Percentiles rank a stretch among this genome's conserved stretches.
Conservation (phyloP, 768 basidiomycete genomes). For the Lentinus brumalis region DNA sequence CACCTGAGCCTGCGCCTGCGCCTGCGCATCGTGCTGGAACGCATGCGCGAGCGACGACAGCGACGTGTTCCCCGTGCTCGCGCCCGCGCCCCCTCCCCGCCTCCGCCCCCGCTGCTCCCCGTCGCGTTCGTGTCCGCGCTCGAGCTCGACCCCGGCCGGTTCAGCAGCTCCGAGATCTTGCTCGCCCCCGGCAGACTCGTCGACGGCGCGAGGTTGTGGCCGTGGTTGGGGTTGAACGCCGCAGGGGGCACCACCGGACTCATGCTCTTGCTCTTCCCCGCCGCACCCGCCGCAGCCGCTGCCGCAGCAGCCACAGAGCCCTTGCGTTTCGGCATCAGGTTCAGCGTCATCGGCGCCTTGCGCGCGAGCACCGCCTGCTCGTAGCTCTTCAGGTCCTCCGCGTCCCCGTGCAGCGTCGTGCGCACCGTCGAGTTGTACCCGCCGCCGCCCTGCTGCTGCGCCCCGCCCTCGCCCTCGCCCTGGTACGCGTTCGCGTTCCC, state of each 20-base stretch:
- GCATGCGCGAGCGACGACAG: slow-evolving; percentile 24
- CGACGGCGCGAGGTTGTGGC: neutral
- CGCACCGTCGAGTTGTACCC: slow-evolving; percentile 28
- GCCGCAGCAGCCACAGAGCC: slow-evolving; percentile 15
- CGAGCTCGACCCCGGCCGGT: slow-evolving; percentile 41
- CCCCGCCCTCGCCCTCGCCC: slow-evolving; percentile 18
- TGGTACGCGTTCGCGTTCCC: slow-evolving; percentile 15
- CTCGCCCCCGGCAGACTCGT: slow-evolving; percentile 3
- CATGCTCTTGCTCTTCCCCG: slow-evolving; percentile 27
- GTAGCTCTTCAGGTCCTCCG: slow-evolving; percentile 70
- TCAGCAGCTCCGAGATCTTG: slow-evolving; percentile 24
- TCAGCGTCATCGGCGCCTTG: slow-evolving; percentile 60
- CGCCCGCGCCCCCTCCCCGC: too few relatives aligned
- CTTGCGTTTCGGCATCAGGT: slow-evolving; percentile 47
- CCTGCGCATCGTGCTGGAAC: slow-evolving; percentile 9
- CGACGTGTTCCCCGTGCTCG: too few relatives aligned
- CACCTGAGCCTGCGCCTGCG: neutral
- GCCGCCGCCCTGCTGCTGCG: slow-evolving; percentile 19
- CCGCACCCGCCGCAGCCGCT: neutral
- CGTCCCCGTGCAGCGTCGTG: slow-evolving; percentile 34
- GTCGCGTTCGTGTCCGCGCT: slow-evolving; percentile 20
- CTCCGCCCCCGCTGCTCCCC: neutral
- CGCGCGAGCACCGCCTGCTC: slow-evolving; percentile 76
- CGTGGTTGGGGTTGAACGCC: neutral
- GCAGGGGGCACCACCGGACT: slow-evolving; percentile 19